Percentiles rank a stretch among this genome's conserved stretches.
These are phyloP conservation scores for Pichia sp. DNA, from an alignment of 1,139 yeast genomes.

Conservation along the genomic window DNA sequence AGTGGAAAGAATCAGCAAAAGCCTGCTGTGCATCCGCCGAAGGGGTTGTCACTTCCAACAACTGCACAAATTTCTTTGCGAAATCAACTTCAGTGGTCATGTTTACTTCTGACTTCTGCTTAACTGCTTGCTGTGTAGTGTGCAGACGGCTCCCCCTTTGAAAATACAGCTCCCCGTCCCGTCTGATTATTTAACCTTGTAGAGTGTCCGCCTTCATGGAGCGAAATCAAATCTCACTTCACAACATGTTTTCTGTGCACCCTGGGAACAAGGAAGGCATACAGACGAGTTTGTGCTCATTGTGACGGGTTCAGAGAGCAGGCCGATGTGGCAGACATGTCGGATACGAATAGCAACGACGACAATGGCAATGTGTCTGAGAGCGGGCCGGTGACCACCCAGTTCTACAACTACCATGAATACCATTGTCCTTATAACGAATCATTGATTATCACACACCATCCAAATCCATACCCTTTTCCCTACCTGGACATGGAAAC, in stretches of 20 bases:
- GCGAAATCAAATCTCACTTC: not conserved
- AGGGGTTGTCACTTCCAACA: conserved; percentile 24
- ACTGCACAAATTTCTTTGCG: conserved; percentile 24
- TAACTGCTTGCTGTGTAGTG: too few species aligned
- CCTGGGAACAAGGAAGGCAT: not conserved
- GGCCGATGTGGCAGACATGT: not conserved
- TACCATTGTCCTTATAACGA: conserved; percentile 39
- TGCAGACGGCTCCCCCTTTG: too few species aligned
- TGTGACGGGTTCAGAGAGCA: not conserved
- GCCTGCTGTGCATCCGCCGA: conserved; percentile 10
- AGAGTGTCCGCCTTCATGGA: not conserved
- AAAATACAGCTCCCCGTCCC: too few species aligned
- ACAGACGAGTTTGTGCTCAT: too few species aligned
- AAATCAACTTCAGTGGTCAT: conserved; percentile 27
- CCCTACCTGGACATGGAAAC: conserved; percentile 32
- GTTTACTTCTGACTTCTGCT: not conserved
- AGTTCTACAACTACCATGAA: conserved; percentile 67
- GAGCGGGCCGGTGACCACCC: not conserved
- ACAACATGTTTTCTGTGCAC: not conserved
- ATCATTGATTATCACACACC: conserved; percentile 53
- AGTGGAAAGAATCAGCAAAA: conserved; percentile 6
- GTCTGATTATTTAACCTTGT: too few species aligned
- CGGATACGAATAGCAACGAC: not conserved
- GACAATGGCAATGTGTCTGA: not conserved
- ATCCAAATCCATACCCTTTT: conserved; percentile 51